phyloP scores from a whole-genome alignment of 345 rosid species.

The Populus simonii region DNA sequence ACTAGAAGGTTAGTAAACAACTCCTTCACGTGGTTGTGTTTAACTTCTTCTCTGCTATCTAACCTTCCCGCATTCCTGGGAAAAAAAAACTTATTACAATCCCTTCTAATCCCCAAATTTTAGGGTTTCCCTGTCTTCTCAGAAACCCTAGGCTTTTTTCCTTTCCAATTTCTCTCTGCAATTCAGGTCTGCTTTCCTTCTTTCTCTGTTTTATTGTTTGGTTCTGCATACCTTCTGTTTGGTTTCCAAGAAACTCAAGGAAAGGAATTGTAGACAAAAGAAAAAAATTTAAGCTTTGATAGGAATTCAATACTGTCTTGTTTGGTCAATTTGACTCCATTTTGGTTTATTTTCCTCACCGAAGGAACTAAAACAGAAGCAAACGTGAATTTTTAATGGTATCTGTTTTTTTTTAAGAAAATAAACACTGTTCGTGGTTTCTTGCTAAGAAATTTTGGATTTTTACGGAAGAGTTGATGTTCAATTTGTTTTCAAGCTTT shows the following conservation, averaged over 20 bases:
- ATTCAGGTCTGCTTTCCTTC: constrained; percentile 16
- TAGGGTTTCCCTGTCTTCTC: constrained; percentile 23
- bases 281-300: background rate
- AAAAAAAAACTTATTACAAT: background rate
- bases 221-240: constrained; percentile 6
- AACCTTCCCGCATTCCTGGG: background rate
- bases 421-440: background rate
- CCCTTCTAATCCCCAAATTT: background rate
- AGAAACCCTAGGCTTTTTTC: constrained; percentile 11
- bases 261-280: background rate
- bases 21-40: constrained; percentile 26
- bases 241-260: constrained; percentile 10
- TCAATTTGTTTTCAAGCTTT: background rate
- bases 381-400: background rate
- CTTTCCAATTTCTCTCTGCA: constrained; percentile 4
- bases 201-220: background rate
- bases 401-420: background rate
- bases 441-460: background rate
- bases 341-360: background rate
- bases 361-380: background rate
- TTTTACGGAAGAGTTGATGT: background rate
- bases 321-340: background rate
- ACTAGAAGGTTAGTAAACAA: constrained; percentile 1
- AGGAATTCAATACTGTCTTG: background rate
- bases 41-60: background rate